Conservation (phyloP, 495 filamentous ascomycete genomes). For the Tuber calosporum region DNA sequence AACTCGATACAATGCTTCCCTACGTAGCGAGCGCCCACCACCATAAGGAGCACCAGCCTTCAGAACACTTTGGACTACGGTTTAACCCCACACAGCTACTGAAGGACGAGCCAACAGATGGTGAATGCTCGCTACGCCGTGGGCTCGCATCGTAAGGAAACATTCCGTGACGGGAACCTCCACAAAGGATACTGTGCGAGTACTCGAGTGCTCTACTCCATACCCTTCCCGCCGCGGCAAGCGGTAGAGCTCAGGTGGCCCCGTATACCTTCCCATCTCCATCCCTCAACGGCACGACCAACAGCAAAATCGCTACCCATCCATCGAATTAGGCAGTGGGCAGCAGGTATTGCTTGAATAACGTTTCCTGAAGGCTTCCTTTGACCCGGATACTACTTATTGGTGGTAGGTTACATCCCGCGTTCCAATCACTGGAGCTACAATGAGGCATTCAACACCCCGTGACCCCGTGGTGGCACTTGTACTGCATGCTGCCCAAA, state of each 20-base stretch:
- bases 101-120: too few relatives aligned
- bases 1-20: not conserved
- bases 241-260: not conserved
- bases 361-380: not conserved
- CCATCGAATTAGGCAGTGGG: not conserved
- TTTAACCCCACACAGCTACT: too few relatives aligned
- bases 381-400: not conserved
- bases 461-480: too few relatives aligned
- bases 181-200: not conserved
- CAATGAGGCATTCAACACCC: not conserved
- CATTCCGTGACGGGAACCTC: not conserved
- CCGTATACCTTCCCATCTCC: not conserved
- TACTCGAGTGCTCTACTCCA: not conserved
- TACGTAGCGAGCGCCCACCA: too few relatives aligned
- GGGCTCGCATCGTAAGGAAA: too few relatives aligned
- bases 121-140: too few relatives aligned
- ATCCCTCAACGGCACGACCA: not conserved
- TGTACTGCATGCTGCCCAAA: too few relatives aligned
- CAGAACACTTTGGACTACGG: too few relatives aligned
- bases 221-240: not conserved
- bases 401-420: not conserved
- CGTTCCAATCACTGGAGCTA: not conserved
- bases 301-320: not conserved
- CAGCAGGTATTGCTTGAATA: not conserved
- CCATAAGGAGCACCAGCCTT: too few relatives aligned